Conservation (phyloP, 805 yeast genomes). For the Candida multigemmis region DNA sequence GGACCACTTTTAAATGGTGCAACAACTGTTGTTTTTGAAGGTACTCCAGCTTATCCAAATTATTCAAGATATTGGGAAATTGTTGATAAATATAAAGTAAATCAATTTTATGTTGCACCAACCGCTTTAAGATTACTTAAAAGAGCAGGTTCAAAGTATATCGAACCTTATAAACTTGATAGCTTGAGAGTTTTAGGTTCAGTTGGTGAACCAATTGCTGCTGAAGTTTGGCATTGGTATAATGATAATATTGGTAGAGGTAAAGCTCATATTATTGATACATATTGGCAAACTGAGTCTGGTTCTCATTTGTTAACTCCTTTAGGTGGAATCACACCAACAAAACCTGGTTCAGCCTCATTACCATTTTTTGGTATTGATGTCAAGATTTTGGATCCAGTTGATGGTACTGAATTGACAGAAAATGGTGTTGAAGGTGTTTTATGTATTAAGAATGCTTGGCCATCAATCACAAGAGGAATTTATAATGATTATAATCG, state of each 20-base stretch:
- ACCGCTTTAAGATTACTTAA: slow-evolving; percentile 88
- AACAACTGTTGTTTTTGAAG: slow-evolving; percentile 89
- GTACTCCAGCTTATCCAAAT: slow-evolving; percentile 95
- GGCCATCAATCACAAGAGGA: slow-evolving; percentile 99
- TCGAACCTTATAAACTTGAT: slow-evolving; percentile 71
- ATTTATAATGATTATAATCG: slow-evolving; percentile 84
- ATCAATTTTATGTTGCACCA: slow-evolving; percentile 97
- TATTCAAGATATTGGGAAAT: slow-evolving; percentile 96
- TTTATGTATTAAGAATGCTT: slow-evolving; percentile 76
- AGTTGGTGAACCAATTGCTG: slow-evolving; percentile 98
- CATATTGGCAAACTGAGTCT: slow-evolving; percentile 98
- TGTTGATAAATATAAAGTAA: slow-evolving; percentile 82
- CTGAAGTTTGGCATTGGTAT: slow-evolving; percentile 99
- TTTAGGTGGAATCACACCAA: slow-evolving; percentile 87
- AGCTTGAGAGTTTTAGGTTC: slow-evolving; percentile 92
- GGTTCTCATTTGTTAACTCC: slow-evolving; percentile 95
- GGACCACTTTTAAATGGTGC: slow-evolving; percentile 87
- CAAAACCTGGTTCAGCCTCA: slow-evolving; percentile 96
- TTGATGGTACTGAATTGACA: slow-evolving; percentile 71
- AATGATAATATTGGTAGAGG: slow-evolving; percentile 84
- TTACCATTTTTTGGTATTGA: slow-evolving; percentile 94
- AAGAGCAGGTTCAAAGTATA: slow-evolving; percentile 81
- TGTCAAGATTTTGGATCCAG: slow-evolving; percentile 89
- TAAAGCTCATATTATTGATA: slow-evolving; percentile 85
- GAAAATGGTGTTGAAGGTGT: slow-evolving; percentile 96